These are phyloP conservation scores for Fusarium stilboides DNA, from an alignment of 2,329 filamentous ascomycete species.

Conservation along the genomic window DNA sequence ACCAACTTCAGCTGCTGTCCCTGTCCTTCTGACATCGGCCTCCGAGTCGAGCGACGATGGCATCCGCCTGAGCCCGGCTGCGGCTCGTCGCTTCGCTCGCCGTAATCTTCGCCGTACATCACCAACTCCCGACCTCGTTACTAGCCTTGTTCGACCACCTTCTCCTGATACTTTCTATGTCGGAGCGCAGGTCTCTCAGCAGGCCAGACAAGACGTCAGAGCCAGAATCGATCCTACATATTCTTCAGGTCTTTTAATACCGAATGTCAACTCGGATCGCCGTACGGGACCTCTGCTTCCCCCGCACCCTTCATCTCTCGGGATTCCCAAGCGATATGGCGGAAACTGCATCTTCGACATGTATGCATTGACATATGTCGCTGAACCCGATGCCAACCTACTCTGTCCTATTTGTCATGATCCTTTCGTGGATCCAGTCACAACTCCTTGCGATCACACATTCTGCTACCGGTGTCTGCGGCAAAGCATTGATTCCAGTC, in stretches of 20 bases:
- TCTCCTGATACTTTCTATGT: slow-evolving; percentile 57
- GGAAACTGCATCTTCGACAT: slow-evolving; percentile 61
- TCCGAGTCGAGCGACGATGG: slow-evolving; percentile 58
- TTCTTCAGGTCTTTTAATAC: slow-evolving; percentile 36
- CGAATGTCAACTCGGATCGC: slow-evolving; percentile 48
- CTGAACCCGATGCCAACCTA: slow-evolving; percentile 63
- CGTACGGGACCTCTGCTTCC: slow-evolving; percentile 55
- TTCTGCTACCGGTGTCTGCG: slow-evolving; percentile 74
- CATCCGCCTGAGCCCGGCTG: slow-evolving; percentile 54
- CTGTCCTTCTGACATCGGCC: slow-evolving; percentile 37
- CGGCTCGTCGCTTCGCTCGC: slow-evolving; percentile 56
- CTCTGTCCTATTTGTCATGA: slow-evolving; percentile 72
- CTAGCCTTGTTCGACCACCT: slow-evolving; percentile 57
- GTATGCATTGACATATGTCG: slow-evolving; percentile 61
- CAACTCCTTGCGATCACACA: slow-evolving; percentile 75
- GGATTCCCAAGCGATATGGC: slow-evolving; percentile 57
- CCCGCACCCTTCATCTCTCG: slow-evolving; percentile 58
- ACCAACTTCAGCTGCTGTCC: slow-evolving; percentile 6
- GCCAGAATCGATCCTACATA: slow-evolving; percentile 28
- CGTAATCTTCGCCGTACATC: slow-evolving; percentile 55
- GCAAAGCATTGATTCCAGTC: slow-evolving; percentile 58
- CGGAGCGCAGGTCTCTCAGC: slow-evolving; percentile 48
- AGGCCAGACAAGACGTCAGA: slow-evolving; percentile 41
- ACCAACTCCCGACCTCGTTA: slow-evolving; percentile 59
- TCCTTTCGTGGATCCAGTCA: slow-evolving; percentile 72